Base-by-base conservation (phyloP, 2,329 filamentous ascomycete genomes). In the Ceratocystis destructans region DNA sequence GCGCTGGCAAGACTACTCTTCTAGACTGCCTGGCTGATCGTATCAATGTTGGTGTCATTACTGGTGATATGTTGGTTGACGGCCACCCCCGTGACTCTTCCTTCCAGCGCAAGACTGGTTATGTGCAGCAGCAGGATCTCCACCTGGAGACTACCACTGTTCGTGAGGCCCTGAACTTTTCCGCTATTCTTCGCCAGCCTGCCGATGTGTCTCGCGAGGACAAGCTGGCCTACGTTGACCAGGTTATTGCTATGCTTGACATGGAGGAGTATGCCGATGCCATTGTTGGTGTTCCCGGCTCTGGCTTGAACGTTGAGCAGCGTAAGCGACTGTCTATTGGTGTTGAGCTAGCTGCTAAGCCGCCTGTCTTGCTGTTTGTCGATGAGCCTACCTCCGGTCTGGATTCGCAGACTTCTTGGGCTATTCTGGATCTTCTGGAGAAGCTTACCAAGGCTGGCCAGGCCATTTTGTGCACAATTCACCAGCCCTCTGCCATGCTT, bases 371-470 rank as follows among this genome's bases (percentile, higher is more conserved):
- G 69, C 84, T 96, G 61, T 96, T 96, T 78, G 84, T 96, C 48
- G 93, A 97, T 72, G 93, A 97, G 76, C 93, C 93, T 15, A 96
- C 92, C 2, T 96, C 91, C 33, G 93, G 93, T 79, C 84, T 96
- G 22, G 93, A 96, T 76, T 90, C 86, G 72, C 91, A 96, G 75
- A 96, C 92, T 1, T 93, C 91, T 0, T 96, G 90, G 90, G 89
- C 90, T 69, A 96, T 96, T 73, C 82, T 91, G 59, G 87, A 90
- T 74, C 82, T 96, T 10, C 82, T 97, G 50, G 88, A 95, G 76
- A 96, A 95, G 76, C 81, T 96, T 44, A 90, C 90, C 71, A 88
- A 93, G 75, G 88, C 86, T 69, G 92, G 93, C 17, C 90, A 95
- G 74, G 92, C 93, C 64, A 90, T 96, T 75, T 85, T 96, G n/a